phyloP scores from a whole-genome alignment of 768 basidiomycete genomes.

The Termitomyces heimii region DNA sequence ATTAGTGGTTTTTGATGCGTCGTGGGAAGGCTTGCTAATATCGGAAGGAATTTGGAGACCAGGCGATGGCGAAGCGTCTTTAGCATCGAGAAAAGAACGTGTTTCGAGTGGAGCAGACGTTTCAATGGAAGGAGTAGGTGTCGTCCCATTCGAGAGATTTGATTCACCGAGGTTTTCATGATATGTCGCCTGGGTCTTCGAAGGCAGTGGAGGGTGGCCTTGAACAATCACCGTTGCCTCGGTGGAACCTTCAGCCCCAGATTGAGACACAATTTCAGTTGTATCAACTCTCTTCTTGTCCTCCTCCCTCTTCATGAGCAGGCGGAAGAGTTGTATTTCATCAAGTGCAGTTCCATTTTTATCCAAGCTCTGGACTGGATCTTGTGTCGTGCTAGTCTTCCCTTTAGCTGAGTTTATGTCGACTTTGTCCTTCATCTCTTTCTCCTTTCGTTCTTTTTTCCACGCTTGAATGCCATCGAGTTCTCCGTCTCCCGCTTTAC shows the following conservation, averaged over 20 bases:
- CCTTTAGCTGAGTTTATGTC: slow-evolving; percentile 6
- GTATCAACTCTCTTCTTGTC: slow-evolving; percentile 33
- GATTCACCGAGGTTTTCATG: neutral
- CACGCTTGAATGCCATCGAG: slow-evolving; percentile 83
- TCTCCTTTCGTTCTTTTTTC: slow-evolving; percentile 81
- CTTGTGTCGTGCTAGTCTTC: slow-evolving; percentile 2
- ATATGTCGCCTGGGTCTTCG: neutral
- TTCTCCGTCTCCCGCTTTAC: slow-evolving; percentile 54
- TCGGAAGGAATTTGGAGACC: neutral
- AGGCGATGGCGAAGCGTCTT: slow-evolving; percentile 1
- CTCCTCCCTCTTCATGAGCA: slow-evolving; percentile 79
- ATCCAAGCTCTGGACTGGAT: slow-evolving; percentile 12
- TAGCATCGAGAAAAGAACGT: slow-evolving; percentile 3
- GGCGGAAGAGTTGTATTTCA: slow-evolving; percentile 79
- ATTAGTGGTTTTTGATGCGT: neutral
- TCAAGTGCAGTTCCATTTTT: slow-evolving; percentile 46
- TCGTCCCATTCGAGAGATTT: neutral
- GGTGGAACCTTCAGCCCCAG: neutral
- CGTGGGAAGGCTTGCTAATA: neutral
- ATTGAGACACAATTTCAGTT: slow-evolving; percentile 5
- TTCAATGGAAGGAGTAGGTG: slow-evolving; percentile 1
- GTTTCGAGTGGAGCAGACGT: slow-evolving; percentile 6
- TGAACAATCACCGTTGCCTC: neutral
- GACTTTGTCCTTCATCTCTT: slow-evolving; percentile 52
- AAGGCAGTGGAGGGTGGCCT: neutral